phyloP scores from a whole-genome alignment of 768 basidiomycete species.

The Hericium erinaceus region DNA sequence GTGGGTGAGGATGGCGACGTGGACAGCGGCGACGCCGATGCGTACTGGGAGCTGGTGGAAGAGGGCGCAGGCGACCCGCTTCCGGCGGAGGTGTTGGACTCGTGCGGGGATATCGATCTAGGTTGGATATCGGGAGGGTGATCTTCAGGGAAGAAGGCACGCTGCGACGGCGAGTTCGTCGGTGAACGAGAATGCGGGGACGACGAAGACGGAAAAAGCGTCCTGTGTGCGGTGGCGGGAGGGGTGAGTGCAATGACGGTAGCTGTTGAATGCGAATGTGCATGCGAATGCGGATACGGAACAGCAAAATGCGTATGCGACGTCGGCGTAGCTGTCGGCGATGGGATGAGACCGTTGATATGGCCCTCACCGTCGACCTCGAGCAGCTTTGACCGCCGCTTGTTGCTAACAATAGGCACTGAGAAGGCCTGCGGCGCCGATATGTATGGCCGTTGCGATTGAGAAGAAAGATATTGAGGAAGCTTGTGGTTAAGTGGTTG shows the following conservation, averaged over 20 bases:
- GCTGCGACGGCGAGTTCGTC: conserved; percentile 14
- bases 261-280: conserved; percentile 40
- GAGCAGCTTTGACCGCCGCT: conserved; percentile 3
- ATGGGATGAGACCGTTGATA: conserved; percentile 4
- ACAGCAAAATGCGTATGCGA: conserved; percentile 3
- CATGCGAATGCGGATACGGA: conserved; percentile 26
- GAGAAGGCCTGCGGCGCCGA: neutral
- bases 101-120: conserved; percentile 19
- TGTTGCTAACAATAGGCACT: neutral
- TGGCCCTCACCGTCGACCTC: conserved; percentile 5
- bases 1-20: conserved; percentile 22
- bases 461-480: neutral
- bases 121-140: conserved; percentile 3
- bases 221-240: conserved; percentile 18
- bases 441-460: neutral
- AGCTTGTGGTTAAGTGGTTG: conserved; percentile 3
- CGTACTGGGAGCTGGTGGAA: conserved; percentile 38
- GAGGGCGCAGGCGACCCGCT: conserved; percentile 52
- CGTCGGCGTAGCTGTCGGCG: conserved; percentile 12
- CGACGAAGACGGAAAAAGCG: conserved; percentile 14
- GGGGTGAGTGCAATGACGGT: conserved; percentile 40
- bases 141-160: neutral
- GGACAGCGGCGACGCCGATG: conserved; percentile 20
- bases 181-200: conserved; percentile 13
- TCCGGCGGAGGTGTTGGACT: conserved; percentile 27